A percentile compares a stretch with the other conserved stretches of the same genome.
Conservation (phyloP, 257 asterid species). For the Cordia subcordata region DNA sequence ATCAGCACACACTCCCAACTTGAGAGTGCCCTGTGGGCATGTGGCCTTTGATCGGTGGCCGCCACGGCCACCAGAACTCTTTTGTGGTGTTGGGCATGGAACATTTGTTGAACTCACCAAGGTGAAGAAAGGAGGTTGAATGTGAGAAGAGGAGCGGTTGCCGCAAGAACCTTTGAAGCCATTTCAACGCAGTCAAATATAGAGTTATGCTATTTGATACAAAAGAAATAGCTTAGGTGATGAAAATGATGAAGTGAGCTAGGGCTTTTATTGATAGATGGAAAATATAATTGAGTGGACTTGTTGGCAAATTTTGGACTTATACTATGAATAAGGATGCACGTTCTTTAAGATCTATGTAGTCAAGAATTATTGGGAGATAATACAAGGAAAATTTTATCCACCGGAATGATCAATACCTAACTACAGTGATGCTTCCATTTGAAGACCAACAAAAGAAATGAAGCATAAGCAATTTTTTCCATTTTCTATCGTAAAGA, state of each 20-base stretch:
- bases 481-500: not conserved
- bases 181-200: not conserved
- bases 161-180: not conserved
- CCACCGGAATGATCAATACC: no score
- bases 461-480: no score
- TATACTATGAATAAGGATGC: no score
- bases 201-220: no score
- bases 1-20: conserved; percentile 14
- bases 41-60: not conserved
- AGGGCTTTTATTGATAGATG: no score
- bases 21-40: conserved; percentile 14
- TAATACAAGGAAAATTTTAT: no score
- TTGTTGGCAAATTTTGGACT: no score
- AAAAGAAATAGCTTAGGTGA: not conserved
- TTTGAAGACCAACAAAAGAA: no score
- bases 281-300: no score
- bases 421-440: no score
- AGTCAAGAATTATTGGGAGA: no score
- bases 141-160: not conserved
- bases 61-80: not conserved
- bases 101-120: not conserved
- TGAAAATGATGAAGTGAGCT: not conserved
- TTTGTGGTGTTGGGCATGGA: not conserved
- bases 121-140: conserved; percentile 2
- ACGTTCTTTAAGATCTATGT: no score